A percentile compares a stretch with the other conserved stretches of the same genome.
phyloP scores from a whole-genome alignment of 352 stramenopile species.

The Thraustotheca clavata region DNA sequence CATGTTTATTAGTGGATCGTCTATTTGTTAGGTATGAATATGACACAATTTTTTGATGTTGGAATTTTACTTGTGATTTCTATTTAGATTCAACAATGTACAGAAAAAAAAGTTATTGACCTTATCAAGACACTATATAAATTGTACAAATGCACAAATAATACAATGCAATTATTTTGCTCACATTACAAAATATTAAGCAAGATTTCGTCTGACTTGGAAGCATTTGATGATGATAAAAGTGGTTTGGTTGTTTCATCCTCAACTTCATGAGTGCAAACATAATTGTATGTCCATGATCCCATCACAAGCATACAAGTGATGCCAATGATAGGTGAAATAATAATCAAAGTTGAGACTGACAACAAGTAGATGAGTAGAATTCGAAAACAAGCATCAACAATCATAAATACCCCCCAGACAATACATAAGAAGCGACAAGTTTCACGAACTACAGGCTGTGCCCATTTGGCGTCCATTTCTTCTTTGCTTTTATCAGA shows the following conservation, averaged over 20 bases:
- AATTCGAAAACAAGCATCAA: conserved; percentile 6
- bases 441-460: background rate
- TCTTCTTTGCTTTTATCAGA: background rate
- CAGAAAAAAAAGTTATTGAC: too few relatives aligned
- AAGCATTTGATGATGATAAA: too few relatives aligned
- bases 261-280: background rate
- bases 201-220: too few relatives aligned
- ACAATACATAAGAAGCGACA: conserved; percentile 1
- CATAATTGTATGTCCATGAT: conserved; percentile 18
- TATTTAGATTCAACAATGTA: too few relatives aligned
- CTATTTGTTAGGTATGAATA: too few relatives aligned
- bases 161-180: too few relatives aligned
- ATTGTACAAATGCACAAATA: too few relatives aligned
- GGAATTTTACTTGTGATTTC: too few relatives aligned
- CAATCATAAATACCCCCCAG: conserved; percentile 15
- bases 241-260: background rate
- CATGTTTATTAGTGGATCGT: too few relatives aligned
- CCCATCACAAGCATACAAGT: background rate
- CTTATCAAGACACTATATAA: too few relatives aligned
- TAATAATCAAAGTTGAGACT: conserved; percentile 7
- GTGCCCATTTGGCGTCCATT: conserved; percentile 7
- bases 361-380: conserved; percentile 10
- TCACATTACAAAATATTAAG: too few relatives aligned
- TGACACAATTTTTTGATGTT: too few relatives aligned
- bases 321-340: conserved; percentile 14